phyloP scores from a whole-genome alignment of 2,329 filamentous ascomycete genomes.

The Aspergillus caelatus region DNA sequence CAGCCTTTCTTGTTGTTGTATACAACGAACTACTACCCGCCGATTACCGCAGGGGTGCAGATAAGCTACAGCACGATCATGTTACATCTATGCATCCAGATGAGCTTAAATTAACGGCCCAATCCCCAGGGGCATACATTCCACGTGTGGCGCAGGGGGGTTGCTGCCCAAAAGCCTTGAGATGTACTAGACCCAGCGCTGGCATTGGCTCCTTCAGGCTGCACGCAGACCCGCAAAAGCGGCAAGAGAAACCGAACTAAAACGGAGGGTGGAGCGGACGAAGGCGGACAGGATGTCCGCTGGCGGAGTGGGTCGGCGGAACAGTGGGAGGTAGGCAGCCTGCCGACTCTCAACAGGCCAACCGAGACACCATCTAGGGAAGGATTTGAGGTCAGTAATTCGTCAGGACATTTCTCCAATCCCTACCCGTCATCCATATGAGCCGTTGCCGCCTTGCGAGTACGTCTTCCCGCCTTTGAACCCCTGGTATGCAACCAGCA shows the following conservation, averaged over 20 bases:
- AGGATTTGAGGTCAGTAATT: background rate
- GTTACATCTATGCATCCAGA: background rate
- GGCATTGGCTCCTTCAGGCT: background rate
- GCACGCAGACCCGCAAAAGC: slow-evolving; percentile 28
- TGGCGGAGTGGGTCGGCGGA: slow-evolving; percentile 19
- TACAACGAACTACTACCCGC: background rate
- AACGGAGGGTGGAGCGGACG: slow-evolving; percentile 37
- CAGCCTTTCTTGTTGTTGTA: background rate
- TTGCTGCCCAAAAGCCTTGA: background rate
- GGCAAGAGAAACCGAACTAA: slow-evolving; percentile 26
- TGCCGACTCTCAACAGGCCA: background rate
- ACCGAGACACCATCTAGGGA: background rate
- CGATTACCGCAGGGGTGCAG: background rate
- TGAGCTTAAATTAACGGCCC: background rate
- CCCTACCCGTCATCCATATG: background rate
- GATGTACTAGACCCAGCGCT: background rate
- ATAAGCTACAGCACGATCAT: background rate
- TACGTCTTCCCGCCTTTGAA: background rate
- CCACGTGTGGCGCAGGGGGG: slow-evolving; percentile 1
- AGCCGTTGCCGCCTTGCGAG: background rate
- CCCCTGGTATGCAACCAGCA: background rate
- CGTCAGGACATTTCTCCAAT: background rate
- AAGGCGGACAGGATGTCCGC: slow-evolving; percentile 21
- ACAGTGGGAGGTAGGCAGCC: background rate
- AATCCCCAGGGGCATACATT: background rate